Conservation (phyloP, 371 early-diverging fungal genomes). For the Rhizopus delemar region DNA sequence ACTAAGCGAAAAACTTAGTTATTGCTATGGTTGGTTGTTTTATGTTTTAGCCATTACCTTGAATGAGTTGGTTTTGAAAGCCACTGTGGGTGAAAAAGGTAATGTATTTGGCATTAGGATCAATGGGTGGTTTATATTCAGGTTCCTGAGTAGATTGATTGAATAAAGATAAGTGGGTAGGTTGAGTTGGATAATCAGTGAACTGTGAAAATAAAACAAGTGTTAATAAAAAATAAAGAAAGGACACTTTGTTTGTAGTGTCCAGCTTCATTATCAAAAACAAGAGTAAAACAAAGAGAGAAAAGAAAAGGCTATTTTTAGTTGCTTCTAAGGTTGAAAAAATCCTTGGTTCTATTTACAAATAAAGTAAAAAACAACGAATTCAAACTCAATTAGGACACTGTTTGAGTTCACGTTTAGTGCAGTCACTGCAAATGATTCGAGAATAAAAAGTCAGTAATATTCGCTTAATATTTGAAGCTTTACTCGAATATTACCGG, state of each 20-base stretch:
- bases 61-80: conserved; percentile 61
- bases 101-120: conserved; percentile 47
- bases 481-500: too few species aligned
- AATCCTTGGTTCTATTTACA: too few species aligned
- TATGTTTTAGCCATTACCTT: conserved; percentile 30
- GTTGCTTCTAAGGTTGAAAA: too few species aligned
- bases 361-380: too few species aligned
- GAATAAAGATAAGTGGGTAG: background rate
- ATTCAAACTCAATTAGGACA: too few species aligned
- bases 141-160: background rate
- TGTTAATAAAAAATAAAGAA: background rate
- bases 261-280: background rate
- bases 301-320: too few species aligned
- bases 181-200: background rate
- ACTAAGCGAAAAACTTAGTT: conserved; percentile 24
- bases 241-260: background rate
- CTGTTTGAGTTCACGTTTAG: too few species aligned
- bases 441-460: too few species aligned
- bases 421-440: too few species aligned
- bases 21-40: background rate
- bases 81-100: conserved; percentile 64
- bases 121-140: background rate
- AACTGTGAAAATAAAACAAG: background rate
- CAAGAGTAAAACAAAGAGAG: background rate
- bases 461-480: too few species aligned